phyloP scores from a whole-genome alignment of 2,329 filamentous ascomycete species.

The Colletotrichum australisinense region DNA sequence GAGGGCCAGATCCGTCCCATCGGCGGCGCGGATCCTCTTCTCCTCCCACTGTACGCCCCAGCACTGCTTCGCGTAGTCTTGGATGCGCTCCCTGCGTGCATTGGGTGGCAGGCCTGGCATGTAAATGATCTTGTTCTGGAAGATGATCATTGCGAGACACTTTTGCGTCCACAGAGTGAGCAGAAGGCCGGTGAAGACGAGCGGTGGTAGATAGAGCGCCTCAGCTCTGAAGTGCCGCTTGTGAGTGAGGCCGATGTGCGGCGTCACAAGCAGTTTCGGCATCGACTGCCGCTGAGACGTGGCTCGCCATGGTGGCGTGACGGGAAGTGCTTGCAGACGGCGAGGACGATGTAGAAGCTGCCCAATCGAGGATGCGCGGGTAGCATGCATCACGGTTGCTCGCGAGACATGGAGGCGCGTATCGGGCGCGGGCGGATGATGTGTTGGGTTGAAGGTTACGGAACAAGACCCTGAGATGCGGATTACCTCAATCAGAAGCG shows the following conservation, averaged over 20 bases:
- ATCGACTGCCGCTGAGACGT: slow-evolving; percentile 27
- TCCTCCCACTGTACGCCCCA: slow-evolving; percentile 76
- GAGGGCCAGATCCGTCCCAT: slow-evolving; percentile 74
- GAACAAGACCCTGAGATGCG: slow-evolving; percentile 15
- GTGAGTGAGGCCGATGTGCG: slow-evolving; percentile 34
- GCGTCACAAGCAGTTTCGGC: slow-evolving; percentile 14
- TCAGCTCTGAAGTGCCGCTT: slow-evolving; percentile 48
- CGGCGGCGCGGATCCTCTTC: slow-evolving; percentile 67
- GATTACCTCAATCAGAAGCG: not conserved
- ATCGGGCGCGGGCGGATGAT: slow-evolving; percentile 7
- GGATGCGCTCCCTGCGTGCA: slow-evolving; percentile 73
- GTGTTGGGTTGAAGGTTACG: not conserved
- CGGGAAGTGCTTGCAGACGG: slow-evolving; percentile 12
- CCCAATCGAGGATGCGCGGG: slow-evolving; percentile 37
- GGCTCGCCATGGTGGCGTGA: slow-evolving; percentile 27
- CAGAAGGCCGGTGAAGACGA: slow-evolving; percentile 74
- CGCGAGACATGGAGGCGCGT: slow-evolving; percentile 28
- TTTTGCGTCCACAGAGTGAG: slow-evolving; percentile 74
- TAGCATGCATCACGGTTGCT: slow-evolving; percentile 40
- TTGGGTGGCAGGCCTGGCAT: slow-evolving; percentile 82
- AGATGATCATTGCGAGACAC: slow-evolving; percentile 79
- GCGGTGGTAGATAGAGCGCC: slow-evolving; percentile 70
- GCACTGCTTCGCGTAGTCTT: slow-evolving; percentile 70
- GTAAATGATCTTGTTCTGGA: slow-evolving; percentile 87
- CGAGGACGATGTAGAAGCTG: slow-evolving; percentile 30